Evolutionary conservation across 1,284 basidiomycete genomes (phyloP).

Genomic region (Naganishia sp.): DNA sequence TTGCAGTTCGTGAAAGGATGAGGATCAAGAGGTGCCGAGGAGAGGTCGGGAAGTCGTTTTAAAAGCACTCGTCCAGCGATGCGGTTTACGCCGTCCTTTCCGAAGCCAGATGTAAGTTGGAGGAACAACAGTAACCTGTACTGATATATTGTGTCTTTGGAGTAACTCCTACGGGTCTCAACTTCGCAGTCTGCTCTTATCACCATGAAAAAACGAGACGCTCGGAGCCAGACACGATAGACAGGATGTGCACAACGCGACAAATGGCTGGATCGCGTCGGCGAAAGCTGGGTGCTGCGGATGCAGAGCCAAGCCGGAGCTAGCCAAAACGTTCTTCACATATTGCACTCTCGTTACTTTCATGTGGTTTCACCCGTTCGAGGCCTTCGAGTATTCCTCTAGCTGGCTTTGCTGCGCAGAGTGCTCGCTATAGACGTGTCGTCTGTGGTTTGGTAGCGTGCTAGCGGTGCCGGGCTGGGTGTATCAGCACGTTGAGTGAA

Average conservation of each 20-base stretch:
- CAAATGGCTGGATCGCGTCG: conserved; percentile 7
- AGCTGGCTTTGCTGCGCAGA: too few species aligned
- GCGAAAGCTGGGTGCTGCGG: background rate
- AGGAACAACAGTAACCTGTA: conserved; percentile 10
- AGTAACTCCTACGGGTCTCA: too few species aligned
- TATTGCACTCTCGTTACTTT: background rate
- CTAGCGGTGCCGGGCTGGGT: too few species aligned
- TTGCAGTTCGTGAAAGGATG: conserved; percentile 1
- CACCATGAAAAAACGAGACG: background rate
- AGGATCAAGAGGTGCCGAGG: background rate
- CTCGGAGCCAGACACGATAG: conserved; percentile 2
- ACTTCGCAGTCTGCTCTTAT: too few species aligned
- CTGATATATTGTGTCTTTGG: conserved; percentile 10
- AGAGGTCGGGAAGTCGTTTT: background rate
- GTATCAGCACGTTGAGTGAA: too few species aligned
- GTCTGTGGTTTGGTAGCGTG: too few species aligned
- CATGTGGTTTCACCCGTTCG: background rate
- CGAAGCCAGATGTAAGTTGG: background rate
- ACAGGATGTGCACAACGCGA: conserved; percentile 1
- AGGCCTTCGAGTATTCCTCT: too few species aligned
- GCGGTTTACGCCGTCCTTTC: background rate
- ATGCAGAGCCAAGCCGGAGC: conserved; percentile 20
- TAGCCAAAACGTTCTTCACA: conserved; percentile 12
- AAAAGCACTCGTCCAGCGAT: conserved; percentile 23
- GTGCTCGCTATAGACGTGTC: too few species aligned